Evolutionary conservation across 2,329 filamentous ascomycete genomes (phyloP).

Genomic region (Claviceps purpurea): DNA sequence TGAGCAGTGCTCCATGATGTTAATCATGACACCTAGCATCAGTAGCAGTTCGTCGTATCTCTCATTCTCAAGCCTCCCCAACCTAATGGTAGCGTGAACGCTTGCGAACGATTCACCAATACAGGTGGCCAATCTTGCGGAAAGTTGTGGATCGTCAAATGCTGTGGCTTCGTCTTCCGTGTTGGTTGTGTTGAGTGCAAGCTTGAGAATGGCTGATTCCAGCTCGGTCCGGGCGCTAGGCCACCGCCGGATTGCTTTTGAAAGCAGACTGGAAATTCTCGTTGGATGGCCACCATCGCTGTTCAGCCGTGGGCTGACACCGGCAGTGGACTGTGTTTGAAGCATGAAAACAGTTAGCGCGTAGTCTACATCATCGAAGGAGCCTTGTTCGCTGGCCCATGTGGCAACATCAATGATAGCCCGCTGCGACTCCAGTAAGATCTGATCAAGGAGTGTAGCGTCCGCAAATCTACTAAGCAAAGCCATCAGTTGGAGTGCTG

Average conservation of each 20-base stretch:
- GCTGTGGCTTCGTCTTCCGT: slow-evolving; percentile 58
- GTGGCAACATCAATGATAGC: slow-evolving; percentile 15
- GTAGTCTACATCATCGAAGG: slow-evolving; percentile 22
- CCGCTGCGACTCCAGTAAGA: slow-evolving; percentile 16
- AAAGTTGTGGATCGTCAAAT: slow-evolving; percentile 49
- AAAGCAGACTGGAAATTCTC: slow-evolving; percentile 18
- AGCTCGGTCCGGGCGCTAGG: slow-evolving; percentile 14
- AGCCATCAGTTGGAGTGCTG: slow-evolving; percentile 52
- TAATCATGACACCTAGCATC: slow-evolving; percentile 71
- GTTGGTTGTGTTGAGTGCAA: slow-evolving; percentile 79
- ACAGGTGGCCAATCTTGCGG: slow-evolving; percentile 32
- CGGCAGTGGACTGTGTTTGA: slow-evolving; percentile 20
- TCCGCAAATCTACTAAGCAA: slow-evolving; percentile 18
- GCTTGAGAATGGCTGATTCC: slow-evolving; percentile 26
- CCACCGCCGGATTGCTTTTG: slow-evolving; percentile 17
- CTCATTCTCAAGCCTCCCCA: slow-evolving; percentile 33
- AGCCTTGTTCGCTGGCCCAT: slow-evolving; percentile 7
- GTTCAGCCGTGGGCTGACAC: slow-evolving; percentile 10
- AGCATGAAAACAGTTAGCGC: slow-evolving; percentile 28
- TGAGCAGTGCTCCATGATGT: slow-evolving; percentile 68
- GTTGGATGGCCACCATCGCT: slow-evolving; percentile 14
- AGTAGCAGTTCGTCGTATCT: slow-evolving; percentile 61
- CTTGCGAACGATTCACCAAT: slow-evolving; percentile 38
- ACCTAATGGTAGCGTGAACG: slow-evolving; percentile 33
- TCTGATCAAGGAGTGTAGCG: slow-evolving; percentile 13